Conservation (phyloP, 2,329 filamentous ascomycete genomes). For the Alternaria arborescens region DNA sequence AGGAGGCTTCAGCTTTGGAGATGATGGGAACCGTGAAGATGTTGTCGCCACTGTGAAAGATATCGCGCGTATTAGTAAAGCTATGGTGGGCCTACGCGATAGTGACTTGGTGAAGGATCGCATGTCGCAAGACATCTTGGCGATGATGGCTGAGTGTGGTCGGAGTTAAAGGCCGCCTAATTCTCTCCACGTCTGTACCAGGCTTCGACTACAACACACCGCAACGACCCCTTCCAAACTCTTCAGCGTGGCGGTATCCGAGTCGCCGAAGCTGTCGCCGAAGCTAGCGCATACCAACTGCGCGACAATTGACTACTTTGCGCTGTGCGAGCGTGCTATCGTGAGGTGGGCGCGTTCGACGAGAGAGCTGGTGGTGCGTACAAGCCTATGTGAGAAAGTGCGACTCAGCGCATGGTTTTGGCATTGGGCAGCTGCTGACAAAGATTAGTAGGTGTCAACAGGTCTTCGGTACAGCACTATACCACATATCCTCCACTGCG, state of each 20-base stretch:
- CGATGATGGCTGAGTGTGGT: constrained; percentile 14
- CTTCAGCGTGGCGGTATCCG: neutral
- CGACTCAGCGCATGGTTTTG: constrained; percentile 1
- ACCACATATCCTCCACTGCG: neutral
- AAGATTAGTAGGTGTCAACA: neutral
- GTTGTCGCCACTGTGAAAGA: constrained; percentile 14
- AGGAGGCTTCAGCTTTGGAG: neutral
- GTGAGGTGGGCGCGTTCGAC: constrained; percentile 4
- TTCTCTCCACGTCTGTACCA: constrained; percentile 17
- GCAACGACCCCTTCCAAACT: neutral
- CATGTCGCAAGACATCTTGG: constrained; percentile 16
- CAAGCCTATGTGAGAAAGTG: constrained; percentile 15
- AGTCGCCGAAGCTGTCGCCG: constrained; percentile 22
- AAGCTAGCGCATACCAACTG: constrained; percentile 11
- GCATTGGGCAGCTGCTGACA: constrained; percentile 11
- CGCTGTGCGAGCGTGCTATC: constrained; percentile 1
- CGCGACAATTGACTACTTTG: constrained; percentile 3
- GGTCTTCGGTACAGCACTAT: neutral
- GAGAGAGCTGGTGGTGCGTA: constrained; percentile 10
- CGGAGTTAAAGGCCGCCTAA: constrained; percentile 33
- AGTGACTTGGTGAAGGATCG: constrained; percentile 13
- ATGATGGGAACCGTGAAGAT: neutral
- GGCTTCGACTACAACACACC: constrained; percentile 13
- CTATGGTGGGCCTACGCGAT: constrained; percentile 3
- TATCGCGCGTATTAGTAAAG: constrained; percentile 19